These are phyloP conservation scores for Botrytis hyacinthi DNA, from an alignment of 2,329 filamentous ascomycete genomes.

Conservation along the genomic window DNA sequence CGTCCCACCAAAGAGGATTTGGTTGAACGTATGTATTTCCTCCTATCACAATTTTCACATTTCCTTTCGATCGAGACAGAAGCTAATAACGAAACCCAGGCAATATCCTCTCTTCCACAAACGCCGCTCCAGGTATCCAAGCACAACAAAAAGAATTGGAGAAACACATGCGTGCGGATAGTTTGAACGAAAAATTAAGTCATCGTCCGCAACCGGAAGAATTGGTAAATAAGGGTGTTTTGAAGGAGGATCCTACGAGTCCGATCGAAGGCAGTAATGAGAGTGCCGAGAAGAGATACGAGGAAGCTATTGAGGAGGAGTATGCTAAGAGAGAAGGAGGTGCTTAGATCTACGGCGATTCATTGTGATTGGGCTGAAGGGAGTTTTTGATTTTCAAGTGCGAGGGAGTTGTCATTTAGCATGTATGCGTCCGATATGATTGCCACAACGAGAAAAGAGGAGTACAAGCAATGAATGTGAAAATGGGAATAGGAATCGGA, in stretches of 20 bases:
- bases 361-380: not conserved
- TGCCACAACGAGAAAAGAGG: not conserved
- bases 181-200: conserved; percentile 81
- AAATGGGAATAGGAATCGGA: not conserved
- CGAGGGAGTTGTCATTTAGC: not conserved
- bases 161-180: conserved; percentile 84
- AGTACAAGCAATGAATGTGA: not conserved
- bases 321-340: conserved; percentile 63
- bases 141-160: conserved; percentile 82
- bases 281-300: conserved; percentile 48
- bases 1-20: conserved; percentile 70
- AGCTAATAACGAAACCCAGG: conserved; percentile 47
- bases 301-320: conserved; percentile 62
- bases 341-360: conserved; percentile 43
- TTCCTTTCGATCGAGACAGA: not conserved
- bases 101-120: conserved; percentile 82
- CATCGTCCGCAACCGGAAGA: conserved; percentile 73
- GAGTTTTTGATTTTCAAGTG: not conserved
- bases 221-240: conserved; percentile 75
- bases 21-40: conserved; percentile 64
- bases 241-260: conserved; percentile 65
- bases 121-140: conserved; percentile 73
- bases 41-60: conserved; percentile 5
- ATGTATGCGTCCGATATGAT: not conserved
- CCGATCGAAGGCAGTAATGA: conserved; percentile 31